A percentile compares a stretch with the other conserved stretches of the same genome.
These are phyloP conservation scores for Polygonum aviculare DNA, from an alignment of 148 eudicot genomes.

Conservation along the genomic window DNA sequence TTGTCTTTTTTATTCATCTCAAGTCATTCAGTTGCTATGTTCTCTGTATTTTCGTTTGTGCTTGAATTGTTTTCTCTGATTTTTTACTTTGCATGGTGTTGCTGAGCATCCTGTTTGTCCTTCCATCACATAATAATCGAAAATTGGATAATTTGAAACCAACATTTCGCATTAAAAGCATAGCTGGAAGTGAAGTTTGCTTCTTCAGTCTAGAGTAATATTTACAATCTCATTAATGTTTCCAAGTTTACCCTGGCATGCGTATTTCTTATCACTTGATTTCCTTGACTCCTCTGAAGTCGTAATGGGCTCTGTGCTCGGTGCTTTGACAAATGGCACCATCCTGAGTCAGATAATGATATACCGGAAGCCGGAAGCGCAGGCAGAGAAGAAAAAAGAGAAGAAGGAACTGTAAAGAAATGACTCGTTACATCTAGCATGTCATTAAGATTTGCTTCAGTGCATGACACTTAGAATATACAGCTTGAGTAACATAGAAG, in stretches of 20 bases:
- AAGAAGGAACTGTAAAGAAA: constrained; percentile 22
- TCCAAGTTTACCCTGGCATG: neutral
- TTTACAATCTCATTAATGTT: neutral
- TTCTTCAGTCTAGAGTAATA: neutral
- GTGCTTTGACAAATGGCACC: constrained; percentile 57
- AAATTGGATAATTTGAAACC: neutral
- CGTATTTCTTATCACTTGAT: neutral
- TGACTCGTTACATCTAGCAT: neutral
- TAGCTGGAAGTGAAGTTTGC: neutral
- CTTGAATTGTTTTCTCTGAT: neutral
- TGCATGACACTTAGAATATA: neutral
- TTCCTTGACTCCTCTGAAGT: constrained; percentile 44
- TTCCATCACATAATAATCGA: neutral
- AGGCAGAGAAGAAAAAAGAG: constrained; percentile 69
- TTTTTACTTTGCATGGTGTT: neutral
- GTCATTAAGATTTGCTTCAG: neutral
- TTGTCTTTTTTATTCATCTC: constrained; percentile 12
- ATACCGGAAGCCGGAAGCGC: constrained; percentile 49
- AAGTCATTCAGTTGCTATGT: neutral
- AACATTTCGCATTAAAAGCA: too few relatives aligned
- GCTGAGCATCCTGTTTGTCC: neutral
- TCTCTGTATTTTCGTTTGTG: neutral
- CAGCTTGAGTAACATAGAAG: constrained; percentile 7
- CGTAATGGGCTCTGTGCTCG: constrained; percentile 66
- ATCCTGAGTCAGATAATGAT: constrained; percentile 69